These are phyloP conservation scores for Pseudognaphalium luteoalbum DNA, from an alignment of 129 eudicot genomes.

Conservation along the genomic window DNA sequence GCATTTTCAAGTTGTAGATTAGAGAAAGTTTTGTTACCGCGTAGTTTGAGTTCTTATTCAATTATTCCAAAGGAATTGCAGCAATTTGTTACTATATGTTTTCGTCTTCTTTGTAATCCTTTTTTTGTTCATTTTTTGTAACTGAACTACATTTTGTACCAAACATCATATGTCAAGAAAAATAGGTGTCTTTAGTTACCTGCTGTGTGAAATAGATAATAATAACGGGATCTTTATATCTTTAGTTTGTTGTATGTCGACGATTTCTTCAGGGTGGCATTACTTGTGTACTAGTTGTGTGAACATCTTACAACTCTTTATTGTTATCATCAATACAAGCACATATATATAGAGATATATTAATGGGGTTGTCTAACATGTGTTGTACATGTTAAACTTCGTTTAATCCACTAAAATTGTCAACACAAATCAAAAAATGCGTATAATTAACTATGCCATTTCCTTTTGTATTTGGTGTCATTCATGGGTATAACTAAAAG, in stretches of 20 bases:
- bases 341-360: too few species aligned
- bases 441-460: too few species aligned
- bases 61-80: slow-evolving; percentile 29
- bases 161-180: slow-evolving; percentile 25
- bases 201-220: slow-evolving; percentile 36
- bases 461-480: too few species aligned
- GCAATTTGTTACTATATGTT: slow-evolving; percentile 43
- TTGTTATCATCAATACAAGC: not conserved
- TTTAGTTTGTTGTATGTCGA: not conserved
- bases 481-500: too few species aligned
- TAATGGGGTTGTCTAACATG: too few species aligned
- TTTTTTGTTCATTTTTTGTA: slow-evolving; percentile 41
- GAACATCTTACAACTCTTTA: not conserved
- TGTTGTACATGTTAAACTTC: too few species aligned
- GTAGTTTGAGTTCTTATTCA: slow-evolving; percentile 31
- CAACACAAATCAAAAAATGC: too few species aligned
- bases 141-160: slow-evolving; percentile 42
- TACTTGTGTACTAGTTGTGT: not conserved
- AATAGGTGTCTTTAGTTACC: slow-evolving; percentile 24
- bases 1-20: slow-evolving; percentile 49
- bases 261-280: not conserved
- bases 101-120: not conserved
- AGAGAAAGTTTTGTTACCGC: slow-evolving; percentile 46
- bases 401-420: too few species aligned
- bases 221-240: not conserved